A percentile compares a stretch with the other conserved stretches of the same genome.
These are phyloP conservation scores for Pseudophaeomoniella oleicola DNA, from an alignment of 2,329 filamentous ascomycete genomes.

Conservation along the genomic window DNA sequence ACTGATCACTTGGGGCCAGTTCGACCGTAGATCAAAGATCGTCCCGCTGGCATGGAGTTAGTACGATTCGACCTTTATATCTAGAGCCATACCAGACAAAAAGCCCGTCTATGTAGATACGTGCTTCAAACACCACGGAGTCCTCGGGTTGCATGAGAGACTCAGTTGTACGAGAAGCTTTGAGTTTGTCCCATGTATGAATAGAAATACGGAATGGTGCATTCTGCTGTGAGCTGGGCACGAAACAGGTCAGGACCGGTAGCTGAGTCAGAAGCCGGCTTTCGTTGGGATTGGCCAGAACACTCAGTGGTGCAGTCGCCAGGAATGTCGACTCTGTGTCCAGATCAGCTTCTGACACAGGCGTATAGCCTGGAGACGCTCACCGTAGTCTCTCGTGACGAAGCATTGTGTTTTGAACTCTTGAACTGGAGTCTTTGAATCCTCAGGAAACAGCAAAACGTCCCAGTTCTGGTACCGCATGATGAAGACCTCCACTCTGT, in stretches of 20 bases:
- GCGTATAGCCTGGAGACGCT: too few relatives aligned
- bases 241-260: constrained; percentile 58
- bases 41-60: constrained; percentile 42
- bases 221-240: constrained; percentile 47
- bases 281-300: neutral
- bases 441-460: constrained; percentile 60
- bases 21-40: constrained; percentile 26
- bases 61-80: too few relatives aligned
- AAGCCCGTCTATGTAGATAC: constrained; percentile 54
- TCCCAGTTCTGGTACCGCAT: constrained; percentile 88
- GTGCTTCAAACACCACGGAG: constrained; percentile 46
- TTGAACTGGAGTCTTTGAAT: constrained; percentile 55
- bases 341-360: constrained; percentile 5
- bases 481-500: constrained; percentile 16
- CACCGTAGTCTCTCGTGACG: constrained; percentile 39
- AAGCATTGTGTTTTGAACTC: constrained; percentile 73
- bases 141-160: constrained; percentile 42
- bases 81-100: constrained; percentile 42
- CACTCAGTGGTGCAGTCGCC: neutral
- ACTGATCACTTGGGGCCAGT: constrained; percentile 29
- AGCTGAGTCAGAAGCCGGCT: constrained; percentile 20
- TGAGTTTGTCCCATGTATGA: constrained; percentile 55
- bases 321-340: neutral
- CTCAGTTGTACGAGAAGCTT: constrained; percentile 42
- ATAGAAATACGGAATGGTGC: constrained; percentile 57